Conservation (phyloP, 768 basidiomycete species). For the Mycena venus region DNA sequence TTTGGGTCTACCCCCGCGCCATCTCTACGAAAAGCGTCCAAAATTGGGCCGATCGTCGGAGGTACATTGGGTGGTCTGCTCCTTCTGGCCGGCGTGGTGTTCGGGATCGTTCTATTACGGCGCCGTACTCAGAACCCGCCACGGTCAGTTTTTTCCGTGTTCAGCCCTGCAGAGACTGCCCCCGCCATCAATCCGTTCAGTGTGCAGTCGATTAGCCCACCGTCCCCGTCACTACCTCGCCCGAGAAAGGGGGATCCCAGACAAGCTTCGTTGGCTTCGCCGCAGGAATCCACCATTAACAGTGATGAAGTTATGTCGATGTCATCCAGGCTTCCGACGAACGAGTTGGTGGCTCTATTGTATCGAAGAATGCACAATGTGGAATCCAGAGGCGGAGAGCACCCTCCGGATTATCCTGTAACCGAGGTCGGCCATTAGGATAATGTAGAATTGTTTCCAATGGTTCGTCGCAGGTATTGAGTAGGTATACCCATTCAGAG, state of each 20-base stretch:
- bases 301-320: not conserved
- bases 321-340: not conserved
- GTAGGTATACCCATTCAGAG: too few species aligned
- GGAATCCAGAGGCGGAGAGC: not conserved
- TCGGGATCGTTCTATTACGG: not conserved
- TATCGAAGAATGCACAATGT: not conserved
- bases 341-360: not conserved
- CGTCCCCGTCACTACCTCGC: not conserved
- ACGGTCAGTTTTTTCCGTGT: not conserved
- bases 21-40: not conserved
- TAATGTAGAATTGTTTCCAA: too few species aligned
- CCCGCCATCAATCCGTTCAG: not conserved
- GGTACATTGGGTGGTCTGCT: not conserved
- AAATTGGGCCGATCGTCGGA: not conserved
- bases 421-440: not conserved
- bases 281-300: not conserved
- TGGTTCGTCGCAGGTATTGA: too few species aligned
- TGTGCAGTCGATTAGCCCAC: not conserved
- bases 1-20: not conserved
- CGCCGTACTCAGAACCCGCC: not conserved
- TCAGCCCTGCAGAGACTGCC: too few species aligned
- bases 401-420: not conserved
- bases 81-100: not conserved
- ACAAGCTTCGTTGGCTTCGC: not conserved
- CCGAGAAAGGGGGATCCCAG: not conserved